Conservation (phyloP, 2,329 filamentous ascomycete species). For the Teratosphaeria pseudoeucalypti region DNA sequence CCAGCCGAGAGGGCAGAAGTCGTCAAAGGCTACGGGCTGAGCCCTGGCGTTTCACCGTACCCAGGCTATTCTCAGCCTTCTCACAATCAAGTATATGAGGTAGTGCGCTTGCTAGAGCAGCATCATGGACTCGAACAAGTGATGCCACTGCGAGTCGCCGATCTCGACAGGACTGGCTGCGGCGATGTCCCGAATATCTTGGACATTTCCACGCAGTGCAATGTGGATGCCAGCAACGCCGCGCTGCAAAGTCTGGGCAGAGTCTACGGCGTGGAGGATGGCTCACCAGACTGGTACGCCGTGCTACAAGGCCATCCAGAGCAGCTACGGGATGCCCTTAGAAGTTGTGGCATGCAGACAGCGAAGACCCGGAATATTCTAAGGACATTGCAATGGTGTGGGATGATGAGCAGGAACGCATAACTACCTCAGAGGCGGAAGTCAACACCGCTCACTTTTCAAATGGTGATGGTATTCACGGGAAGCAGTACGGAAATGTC, state of each 20-base stretch:
- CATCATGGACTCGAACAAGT: conserved; percentile 52
- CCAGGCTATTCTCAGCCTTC: conserved; percentile 58
- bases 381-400: conserved; percentile 60
- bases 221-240: conserved; percentile 49
- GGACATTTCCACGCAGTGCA: conserved; percentile 53
- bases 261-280: conserved; percentile 56
- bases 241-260: conserved; percentile 57
- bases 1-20: not conserved
- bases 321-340: conserved; percentile 58
- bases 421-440: conserved; percentile 37
- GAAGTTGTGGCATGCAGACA: conserved; percentile 58
- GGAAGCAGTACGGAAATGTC: conserved; percentile 46
- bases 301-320: conserved; percentile 49
- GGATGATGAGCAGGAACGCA: conserved; percentile 53
- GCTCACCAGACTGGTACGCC: conserved; percentile 65
- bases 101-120: conserved; percentile 53
- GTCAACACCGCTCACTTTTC: conserved; percentile 33
- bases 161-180: conserved; percentile 58
- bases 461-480: conserved; percentile 48
- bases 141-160: conserved; percentile 54
- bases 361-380: conserved; percentile 65
- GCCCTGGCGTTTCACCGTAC: conserved; percentile 50
- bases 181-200: conserved; percentile 56
- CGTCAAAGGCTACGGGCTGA: conserved; percentile 35
- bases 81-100: conserved; percentile 56